phyloP scores from a whole-genome alignment of 1,139 yeast species.

The Lodderomyces theae region DNA sequence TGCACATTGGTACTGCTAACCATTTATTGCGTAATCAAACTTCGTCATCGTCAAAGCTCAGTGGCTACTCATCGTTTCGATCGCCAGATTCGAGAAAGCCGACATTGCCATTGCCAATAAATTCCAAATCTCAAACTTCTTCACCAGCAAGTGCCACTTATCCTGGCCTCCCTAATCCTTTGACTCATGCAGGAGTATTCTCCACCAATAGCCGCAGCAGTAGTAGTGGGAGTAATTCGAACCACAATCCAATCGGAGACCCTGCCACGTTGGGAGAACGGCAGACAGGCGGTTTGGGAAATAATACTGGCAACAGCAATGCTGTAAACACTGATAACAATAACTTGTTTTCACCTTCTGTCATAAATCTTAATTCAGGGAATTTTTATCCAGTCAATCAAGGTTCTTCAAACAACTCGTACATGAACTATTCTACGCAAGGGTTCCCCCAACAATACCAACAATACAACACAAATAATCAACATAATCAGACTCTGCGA shows the following conservation, averaged over 20 bases:
- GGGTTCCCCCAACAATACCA: constrained; percentile 20
- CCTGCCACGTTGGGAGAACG: not conserved
- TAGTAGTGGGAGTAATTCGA: not conserved
- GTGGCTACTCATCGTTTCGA: constrained; percentile 32
- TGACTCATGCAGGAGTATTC: not conserved
- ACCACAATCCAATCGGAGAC: not conserved
- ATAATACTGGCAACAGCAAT: not conserved
- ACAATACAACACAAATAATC: constrained; percentile 5
- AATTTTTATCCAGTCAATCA: constrained; percentile 8
- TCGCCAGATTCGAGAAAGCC: constrained; percentile 41
- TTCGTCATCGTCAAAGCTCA: constrained; percentile 15
- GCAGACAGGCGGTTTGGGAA: not conserved
- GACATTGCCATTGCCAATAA: constrained; percentile 40
- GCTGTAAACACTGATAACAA: not conserved
- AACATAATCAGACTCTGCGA: constrained; percentile 5
- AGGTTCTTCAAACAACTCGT: constrained; percentile 6
- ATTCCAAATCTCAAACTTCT: constrained; percentile 40
- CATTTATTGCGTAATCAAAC: constrained; percentile 4
- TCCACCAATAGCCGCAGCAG: not conserved
- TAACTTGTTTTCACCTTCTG: not conserved
- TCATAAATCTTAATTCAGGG: constrained; percentile 1
- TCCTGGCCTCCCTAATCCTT: constrained; percentile 30
- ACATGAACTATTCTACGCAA: constrained; percentile 7
- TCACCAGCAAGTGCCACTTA: constrained; percentile 46
- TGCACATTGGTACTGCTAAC: not conserved